Conservation (phyloP, 192 early-diverging fungal species). For the Umbelopsis vinacea region DNA sequence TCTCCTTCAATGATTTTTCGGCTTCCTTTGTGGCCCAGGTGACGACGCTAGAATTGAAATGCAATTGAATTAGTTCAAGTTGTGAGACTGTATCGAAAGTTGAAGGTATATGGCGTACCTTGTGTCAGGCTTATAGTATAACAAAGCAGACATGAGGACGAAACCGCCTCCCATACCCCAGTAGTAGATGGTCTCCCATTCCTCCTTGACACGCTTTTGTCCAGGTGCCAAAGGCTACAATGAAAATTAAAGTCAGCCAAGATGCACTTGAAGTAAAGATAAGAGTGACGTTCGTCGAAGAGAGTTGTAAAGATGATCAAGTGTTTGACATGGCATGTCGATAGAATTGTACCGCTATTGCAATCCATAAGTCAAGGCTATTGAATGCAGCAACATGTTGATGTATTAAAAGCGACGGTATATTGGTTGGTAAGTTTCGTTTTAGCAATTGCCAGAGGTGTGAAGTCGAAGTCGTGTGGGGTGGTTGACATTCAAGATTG, state of each 20-base stretch:
- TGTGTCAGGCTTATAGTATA: constrained; percentile 81
- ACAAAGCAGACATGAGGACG: constrained; percentile 50
- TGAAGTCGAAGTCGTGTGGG: not conserved
- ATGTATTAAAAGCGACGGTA: too few species aligned
- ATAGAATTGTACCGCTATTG: not conserved
- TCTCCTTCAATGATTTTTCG: constrained; percentile 71
- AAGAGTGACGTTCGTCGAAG: not conserved
- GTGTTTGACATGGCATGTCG: not conserved
- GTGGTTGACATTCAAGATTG: not conserved
- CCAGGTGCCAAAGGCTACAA: constrained; percentile 55
- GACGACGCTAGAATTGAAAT: constrained; percentile 53
- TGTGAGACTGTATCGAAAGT: not conserved
- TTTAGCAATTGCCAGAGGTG: not conserved
- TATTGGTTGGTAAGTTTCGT: too few species aligned
- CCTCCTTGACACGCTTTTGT: constrained; percentile 71
- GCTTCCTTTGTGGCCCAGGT: constrained; percentile 80
- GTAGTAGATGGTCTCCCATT: constrained; percentile 72
- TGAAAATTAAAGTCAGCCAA: not conserved
- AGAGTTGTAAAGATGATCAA: not conserved
- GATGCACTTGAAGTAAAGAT: not conserved
- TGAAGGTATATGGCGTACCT: constrained; percentile 47
- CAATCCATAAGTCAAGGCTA: too few species aligned
- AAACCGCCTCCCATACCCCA: constrained; percentile 68
- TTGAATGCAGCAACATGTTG: too few species aligned
- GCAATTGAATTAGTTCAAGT: not conserved